These are phyloP conservation scores for Arthrinium puccinioides DNA, from an alignment of 2,329 filamentous ascomycete genomes.

Conservation along the genomic window DNA sequence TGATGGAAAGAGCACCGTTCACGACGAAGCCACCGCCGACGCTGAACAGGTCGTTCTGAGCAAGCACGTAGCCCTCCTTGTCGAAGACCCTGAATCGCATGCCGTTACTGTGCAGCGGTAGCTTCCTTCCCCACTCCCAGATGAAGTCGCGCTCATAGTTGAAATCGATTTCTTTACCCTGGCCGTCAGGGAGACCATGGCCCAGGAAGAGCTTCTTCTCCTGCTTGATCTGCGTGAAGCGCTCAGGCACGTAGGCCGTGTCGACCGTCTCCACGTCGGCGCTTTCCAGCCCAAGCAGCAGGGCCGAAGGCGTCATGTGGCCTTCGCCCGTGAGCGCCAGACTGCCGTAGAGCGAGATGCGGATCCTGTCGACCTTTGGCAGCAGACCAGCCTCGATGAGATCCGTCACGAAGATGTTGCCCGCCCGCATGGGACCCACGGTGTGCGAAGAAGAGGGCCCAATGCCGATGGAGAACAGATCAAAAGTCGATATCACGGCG, in stretches of 20 bases:
- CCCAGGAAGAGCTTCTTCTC: conserved; percentile 36
- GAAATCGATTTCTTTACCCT: conserved; percentile 39
- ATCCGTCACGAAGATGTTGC: conserved; percentile 43
- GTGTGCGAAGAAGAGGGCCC: conserved; percentile 45
- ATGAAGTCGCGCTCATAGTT: conserved; percentile 41
- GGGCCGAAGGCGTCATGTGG: conserved; percentile 43
- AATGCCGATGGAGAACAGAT: conserved; percentile 44
- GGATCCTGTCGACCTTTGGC: conserved; percentile 37
- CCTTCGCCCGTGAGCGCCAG: conserved; percentile 43
- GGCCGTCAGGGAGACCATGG: conserved; percentile 28
- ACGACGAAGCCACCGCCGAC: conserved; percentile 46
- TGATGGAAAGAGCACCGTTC: conserved; percentile 37
- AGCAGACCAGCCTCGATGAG: conserved; percentile 37
- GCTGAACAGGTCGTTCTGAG: conserved; percentile 43
- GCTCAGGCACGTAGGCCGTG: conserved; percentile 37
- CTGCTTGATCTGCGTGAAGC: conserved; percentile 38
- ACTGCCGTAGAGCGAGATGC: conserved; percentile 41
- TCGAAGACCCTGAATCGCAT: conserved; percentile 46
- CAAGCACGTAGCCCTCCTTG: conserved; percentile 35
- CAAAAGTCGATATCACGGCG: conserved; percentile 44
- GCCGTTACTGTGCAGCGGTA: conserved; percentile 44
- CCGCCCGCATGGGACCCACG: conserved; percentile 43
- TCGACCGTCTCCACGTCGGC: conserved; percentile 42
- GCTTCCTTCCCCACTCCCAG: conserved; percentile 44
- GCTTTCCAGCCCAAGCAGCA: conserved; percentile 41